These are phyloP conservation scores for Geum urbanum DNA, from an alignment of 306 rosid species.

Conservation along the genomic window DNA sequence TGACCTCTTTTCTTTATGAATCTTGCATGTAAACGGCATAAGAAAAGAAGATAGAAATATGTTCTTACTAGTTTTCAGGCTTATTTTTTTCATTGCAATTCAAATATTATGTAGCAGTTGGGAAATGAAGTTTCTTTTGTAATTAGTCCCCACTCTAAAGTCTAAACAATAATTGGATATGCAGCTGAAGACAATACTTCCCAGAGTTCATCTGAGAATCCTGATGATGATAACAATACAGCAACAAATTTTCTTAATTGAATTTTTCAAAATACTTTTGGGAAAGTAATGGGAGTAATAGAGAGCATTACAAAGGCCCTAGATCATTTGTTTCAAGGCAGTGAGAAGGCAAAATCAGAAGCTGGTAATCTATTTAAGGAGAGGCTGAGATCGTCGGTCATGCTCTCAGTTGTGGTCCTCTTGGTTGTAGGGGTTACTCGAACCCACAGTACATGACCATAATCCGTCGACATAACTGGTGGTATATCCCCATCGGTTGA, in stretches of 20 bases:
- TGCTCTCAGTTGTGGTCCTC: constrained; percentile 66
- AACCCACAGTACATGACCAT: constrained; percentile 26
- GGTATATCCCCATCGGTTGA: constrained; percentile 7
- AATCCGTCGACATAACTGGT: constrained; percentile 44
- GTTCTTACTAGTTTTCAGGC: too few species aligned
- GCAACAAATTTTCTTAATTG: constrained; percentile 27
- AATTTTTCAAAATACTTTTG: constrained; percentile 39
- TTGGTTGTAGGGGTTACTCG: constrained; percentile 64
- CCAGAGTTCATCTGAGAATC: constrained; percentile 19
- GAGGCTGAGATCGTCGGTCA: constrained; percentile 53
- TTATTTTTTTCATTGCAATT: too few species aligned
- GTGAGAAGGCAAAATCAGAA: constrained; percentile 15
- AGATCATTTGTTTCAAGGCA: constrained; percentile 35
- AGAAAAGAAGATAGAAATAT: too few species aligned
- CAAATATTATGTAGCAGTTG: not conserved
- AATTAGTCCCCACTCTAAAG: not conserved
- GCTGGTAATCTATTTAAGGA: constrained; percentile 37
- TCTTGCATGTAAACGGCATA: too few species aligned
- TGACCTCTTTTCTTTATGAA: too few species aligned
- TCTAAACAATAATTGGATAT: not conserved
- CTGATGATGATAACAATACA: constrained; percentile 28
- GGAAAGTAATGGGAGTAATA: constrained; percentile 43
- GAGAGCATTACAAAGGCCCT: constrained; percentile 42
- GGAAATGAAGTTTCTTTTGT: not conserved
- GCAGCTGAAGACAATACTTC: constrained; percentile 31